Base-by-base conservation (phyloP, 2,329 filamentous ascomycete genomes). In the Pleurostoma richardsiae region DNA sequence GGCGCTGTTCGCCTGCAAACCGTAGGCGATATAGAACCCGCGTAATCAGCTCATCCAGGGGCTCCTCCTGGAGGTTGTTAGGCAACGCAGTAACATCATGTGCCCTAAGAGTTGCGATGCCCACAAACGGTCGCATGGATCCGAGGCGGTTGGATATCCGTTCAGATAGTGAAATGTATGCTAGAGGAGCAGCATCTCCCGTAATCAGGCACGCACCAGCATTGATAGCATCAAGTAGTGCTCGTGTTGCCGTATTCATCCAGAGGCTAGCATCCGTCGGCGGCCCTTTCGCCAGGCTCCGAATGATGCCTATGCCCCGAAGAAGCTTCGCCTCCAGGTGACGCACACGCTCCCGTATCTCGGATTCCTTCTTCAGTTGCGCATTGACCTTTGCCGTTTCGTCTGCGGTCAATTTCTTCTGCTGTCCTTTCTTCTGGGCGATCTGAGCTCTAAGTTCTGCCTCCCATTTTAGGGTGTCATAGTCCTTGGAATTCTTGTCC, bases 401-500 rank as follows among this genome's bases (percentile, higher is more conserved):
- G 33, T 97, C 94, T 0, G 88, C 70, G 0, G 89, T 94, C 7
- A 97, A 80, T 68, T 96, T 99, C 71, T 90, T 92, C 57, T 90
- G 83, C 50, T 88, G 82, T 1, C 92, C 92, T 65, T 92, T 96
- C 73, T 97, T 99, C 61, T 88, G 79, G n/a, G 91, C 90, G 39
- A 99, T 69, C 57, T 96, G 90, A 38, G 82, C 78, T 48, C 91
- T 79, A 6, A 99, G 76, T 53, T 99, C 94, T 63, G 92, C 87
- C 66, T 99, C 94, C 94, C 95, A 99, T 66, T 96, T 96, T 39
- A 96, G 68, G 2, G 90, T 95, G 57, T 99, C 90, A 58, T 96
- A 96, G 62, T 97, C 94, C 64, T 95, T 96, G 42, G 82, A 85
- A 58, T 90, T 96, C 69, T 96, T 97, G 67, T 90, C 86, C 3